A percentile compares a stretch with the other conserved stretches of the same genome.
Conservation (phyloP, 2,329 filamentous ascomycete species). For the Thielaviopsis ethacetica region DNA sequence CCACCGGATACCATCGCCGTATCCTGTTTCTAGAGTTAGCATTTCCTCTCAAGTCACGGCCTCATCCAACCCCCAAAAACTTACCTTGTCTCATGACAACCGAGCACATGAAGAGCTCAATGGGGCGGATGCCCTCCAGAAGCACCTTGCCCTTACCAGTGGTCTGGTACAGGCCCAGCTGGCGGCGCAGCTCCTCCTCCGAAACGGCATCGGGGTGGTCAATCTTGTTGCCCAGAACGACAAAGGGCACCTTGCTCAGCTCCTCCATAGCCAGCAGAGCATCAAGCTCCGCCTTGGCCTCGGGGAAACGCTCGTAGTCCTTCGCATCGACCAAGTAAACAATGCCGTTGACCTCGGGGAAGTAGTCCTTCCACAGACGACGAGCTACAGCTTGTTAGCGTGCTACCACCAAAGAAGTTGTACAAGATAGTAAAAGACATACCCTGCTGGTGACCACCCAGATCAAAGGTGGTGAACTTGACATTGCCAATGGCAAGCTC, state of each 20-base stretch:
- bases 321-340: conserved; percentile 97
- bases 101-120: conserved; percentile 98
- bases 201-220: conserved; percentile 91
- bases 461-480: conserved; percentile 86
- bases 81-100: conserved; percentile 91
- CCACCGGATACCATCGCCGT: conserved; percentile 84
- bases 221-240: conserved; percentile 98
- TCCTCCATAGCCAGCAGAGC: conserved; percentile 94
- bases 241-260: conserved; percentile 84
- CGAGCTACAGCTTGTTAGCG: conserved; percentile 39
- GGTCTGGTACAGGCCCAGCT: conserved; percentile 87
- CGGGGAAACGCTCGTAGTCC: conserved; percentile 83
- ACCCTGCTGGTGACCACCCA: conserved; percentile 89
- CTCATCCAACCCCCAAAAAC: conserved; percentile 16
- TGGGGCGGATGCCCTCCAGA: conserved; percentile 78
- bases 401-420: conserved; percentile 1
- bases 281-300: conserved; percentile 95
- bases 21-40: conserved; percentile 33
- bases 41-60: neutral
- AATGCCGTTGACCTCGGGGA: conserved; percentile 89
- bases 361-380: conserved; percentile 92
- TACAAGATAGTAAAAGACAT: conserved; percentile 16
- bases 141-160: conserved; percentile 92
- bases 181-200: conserved; percentile 86
- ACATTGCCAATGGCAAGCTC: conserved; percentile 87